phyloP scores from a whole-genome alignment of 2,329 filamentous ascomycete species.

The Neopestalotiopsis rosae region DNA sequence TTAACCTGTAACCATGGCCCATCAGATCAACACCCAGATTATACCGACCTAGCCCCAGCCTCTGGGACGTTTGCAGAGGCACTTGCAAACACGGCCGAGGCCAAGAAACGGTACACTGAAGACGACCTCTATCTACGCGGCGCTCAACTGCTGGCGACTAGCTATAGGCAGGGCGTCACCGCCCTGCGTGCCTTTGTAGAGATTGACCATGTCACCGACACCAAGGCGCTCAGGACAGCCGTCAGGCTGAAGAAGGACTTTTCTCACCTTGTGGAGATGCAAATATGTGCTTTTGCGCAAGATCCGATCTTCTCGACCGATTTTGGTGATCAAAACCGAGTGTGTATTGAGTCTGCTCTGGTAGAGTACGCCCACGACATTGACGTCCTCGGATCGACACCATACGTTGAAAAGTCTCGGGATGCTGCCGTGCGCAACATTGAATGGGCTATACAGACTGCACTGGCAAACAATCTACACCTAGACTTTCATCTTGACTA shows the following conservation, averaged over 20 bases:
- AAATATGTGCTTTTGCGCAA: slow-evolving; percentile 75
- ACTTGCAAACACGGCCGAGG: slow-evolving; percentile 52
- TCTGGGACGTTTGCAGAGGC: slow-evolving; percentile 71
- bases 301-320: slow-evolving; percentile 67
- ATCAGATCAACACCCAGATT: slow-evolving; percentile 51
- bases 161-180: slow-evolving; percentile 68
- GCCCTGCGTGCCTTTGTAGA: slow-evolving; percentile 75
- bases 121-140: slow-evolving; percentile 70
- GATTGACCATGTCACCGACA: slow-evolving; percentile 65
- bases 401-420: slow-evolving; percentile 67
- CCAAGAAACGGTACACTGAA: slow-evolving; percentile 67
- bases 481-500: slow-evolving; percentile 78
- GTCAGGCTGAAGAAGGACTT: slow-evolving; percentile 61
- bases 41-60: slow-evolving; percentile 63
- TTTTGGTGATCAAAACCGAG: slow-evolving; percentile 54
- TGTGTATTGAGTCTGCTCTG: slow-evolving; percentile 46
- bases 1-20: slow-evolving; percentile 44
- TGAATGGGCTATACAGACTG: slow-evolving; percentile 64
- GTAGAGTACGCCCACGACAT: slow-evolving; percentile 43
- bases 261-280: slow-evolving; percentile 58
- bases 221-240: slow-evolving; percentile 52
- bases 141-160: slow-evolving; percentile 68
- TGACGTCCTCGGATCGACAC: slow-evolving; percentile 69
- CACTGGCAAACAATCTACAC: slow-evolving; percentile 56
- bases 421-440: slow-evolving; percentile 61